Base-by-base conservation (phyloP, 169 alveolate genomes). In the Theileria equi region DNA sequence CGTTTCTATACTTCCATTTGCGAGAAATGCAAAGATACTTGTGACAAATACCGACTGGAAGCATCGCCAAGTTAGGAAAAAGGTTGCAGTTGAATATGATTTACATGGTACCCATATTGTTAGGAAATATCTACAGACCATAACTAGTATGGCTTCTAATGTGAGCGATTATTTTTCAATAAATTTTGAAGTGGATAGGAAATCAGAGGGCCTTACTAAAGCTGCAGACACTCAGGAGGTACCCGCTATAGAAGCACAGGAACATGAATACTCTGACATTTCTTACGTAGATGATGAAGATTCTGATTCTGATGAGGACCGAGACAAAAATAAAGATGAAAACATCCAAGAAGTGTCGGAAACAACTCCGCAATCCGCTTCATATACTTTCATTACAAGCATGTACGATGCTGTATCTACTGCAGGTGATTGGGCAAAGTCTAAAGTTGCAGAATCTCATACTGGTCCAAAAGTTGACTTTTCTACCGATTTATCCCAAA, bases 1-100 rank as follows among this genome's bases (percentile, higher is more conserved):
- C 29, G 47, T 74, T 21, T 63, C 62, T 44, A 29, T 74, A 8
- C 55, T 53, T 49, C 71, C 84, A 4, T 68, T 58, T 5, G 84
- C 84, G 13, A 59, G 55, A 10, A 74, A 74, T 26, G n/a, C 65
- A 25, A n/a, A 25, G 25, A 54, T 64, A n/a, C 62, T 48, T 31
- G 34, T 31, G 32, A 36, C 67, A 17, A 16, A 29, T 49, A 16
- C 11, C 0, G 13, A 17, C 4, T 17, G 49, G 1, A 74, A 41
- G 16, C 31, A 67, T 3, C n/a, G n/a, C n/a, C n/a, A n/a, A n/a
- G n/a, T n/a, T n/a, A n/a, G n/a, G n/a, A n/a, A n/a, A n/a, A 25
- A 54, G 19, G 48, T 74, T 1, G 2, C 41, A 25, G 17, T 74
- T 5, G 44, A 38, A 29, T 74, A 74, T 36, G 79, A 62, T n/a